Evolutionary conservation across 2,329 filamentous ascomycete species (phyloP), one percentile per base, ranked within the genome.

Genomic region (Coleophoma crateriformis): DNA sequence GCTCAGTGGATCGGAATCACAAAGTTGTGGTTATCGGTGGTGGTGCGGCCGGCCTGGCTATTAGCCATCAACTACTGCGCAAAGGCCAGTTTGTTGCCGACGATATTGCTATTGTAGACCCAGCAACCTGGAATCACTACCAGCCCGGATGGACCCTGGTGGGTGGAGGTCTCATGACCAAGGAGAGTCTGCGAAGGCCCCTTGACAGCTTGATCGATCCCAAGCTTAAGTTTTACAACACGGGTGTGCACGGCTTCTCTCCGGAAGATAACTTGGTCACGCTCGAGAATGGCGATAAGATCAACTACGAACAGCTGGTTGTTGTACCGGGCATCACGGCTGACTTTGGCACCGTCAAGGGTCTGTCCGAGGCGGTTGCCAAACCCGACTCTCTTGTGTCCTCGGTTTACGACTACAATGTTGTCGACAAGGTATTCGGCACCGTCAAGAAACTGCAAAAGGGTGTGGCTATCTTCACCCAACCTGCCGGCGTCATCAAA

Each of bases 121-220:
- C 83, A 0, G 74, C 82, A 1, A 62, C 68, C 55, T 82, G 74
- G 72, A 82, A 87, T 61, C 74, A 87, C 67, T 87, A 85, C 62
- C 83, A 87, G 63, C 81, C 83, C 1, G 83, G 83, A 48, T 87
- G 82, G 82, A 87, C 84, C 2, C 71, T 87, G 1, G 83, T 86
- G 2, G 83, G 82, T 41, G 82, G 79, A 37, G 83, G 83, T 3
- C 71, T 87, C 37, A 85, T 85, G 65, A 75, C 70, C 42, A 82
- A 81, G 61, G 70, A 83, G 54, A 74, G 83, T 19, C 66, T 86
- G 49, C 73, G 75, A 43, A 65, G 68, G 50, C 76, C 75, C 1
- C 61, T 85, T 37, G 58, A 68, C 4, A 67, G 67, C 45, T 62
- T 86, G 45, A 65, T 86, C 7, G 75, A 84, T 56, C 64, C 77